Base-by-base conservation (phyloP, 768 basidiomycete genomes). In the Tulasnella sp. region DNA sequence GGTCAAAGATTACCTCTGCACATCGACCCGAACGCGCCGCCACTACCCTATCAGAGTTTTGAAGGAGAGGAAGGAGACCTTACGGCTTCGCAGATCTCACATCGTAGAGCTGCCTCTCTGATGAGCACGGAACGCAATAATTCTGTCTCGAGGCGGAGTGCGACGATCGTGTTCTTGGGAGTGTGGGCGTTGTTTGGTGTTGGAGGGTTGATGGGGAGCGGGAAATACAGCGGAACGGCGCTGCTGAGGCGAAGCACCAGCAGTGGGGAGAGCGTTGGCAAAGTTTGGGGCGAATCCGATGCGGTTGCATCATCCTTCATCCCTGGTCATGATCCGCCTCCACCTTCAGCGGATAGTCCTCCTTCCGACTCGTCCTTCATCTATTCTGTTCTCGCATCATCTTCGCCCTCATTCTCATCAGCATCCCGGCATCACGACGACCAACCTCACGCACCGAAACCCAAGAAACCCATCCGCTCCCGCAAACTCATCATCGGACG, bases 91-190 rank as follows among this genome's bases (percentile, higher is more conserved):
- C 31, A 45, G 71, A 39, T 52, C 17, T 39, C 40, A 19, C 25
- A 69, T 36, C 67, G 67, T 7, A 77, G 2, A 78, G 42, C 36
- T 74, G 77, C 74, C 77, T 73, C 72, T 78, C 2, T 3, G 52
- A 22, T 25, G 15, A 74, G 72, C 49, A 40, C 49, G 86, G 90
- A 78, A 89, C 89, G 54, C 31, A 54, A 54, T 19, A 15, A 54
- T 80, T 29, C 77, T 58, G 9, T 91, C 89, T 79, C 87, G 7
- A 64, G 89, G 77, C 87, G 89, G 78, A 88, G 91, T 38, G 91
- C 91, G 6, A 89, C 89, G 1, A 90, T 97, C 85, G 88, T 96
- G 25, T 93, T 97, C 79, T 85, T 97, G 78, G 88, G 92, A 45
- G 85, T 88, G 14, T 94, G 93, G 85, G 85, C 90, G 14, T 83